These are phyloP conservation scores for Apiospora kogelbergensis DNA, from an alignment of 2,329 filamentous ascomycete species.

Conservation along the genomic window DNA sequence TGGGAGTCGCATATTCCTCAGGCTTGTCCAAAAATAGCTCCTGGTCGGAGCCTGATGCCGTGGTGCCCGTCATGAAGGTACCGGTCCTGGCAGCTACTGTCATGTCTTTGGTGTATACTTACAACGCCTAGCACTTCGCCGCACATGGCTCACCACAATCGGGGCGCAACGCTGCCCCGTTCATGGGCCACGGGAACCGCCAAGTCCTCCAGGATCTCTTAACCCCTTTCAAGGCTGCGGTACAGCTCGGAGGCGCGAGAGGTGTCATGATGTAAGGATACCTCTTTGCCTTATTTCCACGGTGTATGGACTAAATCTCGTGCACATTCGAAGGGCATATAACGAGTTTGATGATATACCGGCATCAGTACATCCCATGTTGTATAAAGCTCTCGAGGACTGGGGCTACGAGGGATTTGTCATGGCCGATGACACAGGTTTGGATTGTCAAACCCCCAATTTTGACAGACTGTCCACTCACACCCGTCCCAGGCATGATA, in stretches of 20 bases:
- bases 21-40: slow-evolving; percentile 44
- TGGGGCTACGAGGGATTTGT: slow-evolving; percentile 43
- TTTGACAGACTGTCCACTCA: too few relatives aligned
- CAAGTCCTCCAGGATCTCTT: slow-evolving; percentile 43
- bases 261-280: slow-evolving; percentile 43
- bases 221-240: slow-evolving; percentile 41
- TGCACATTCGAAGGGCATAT: slow-evolving; percentile 31
- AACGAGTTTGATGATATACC: slow-evolving; percentile 42
- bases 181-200: slow-evolving; percentile 42
- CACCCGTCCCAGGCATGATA: slow-evolving; percentile 25
- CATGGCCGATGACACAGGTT: slow-evolving; percentile 42
- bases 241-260: slow-evolving; percentile 40
- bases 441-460: background rate
- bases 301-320: too few relatives aligned
- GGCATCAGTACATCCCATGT: slow-evolving; percentile 37
- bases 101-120: background rate
- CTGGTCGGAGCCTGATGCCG: slow-evolving; percentile 41
- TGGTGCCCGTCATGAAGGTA: slow-evolving; percentile 43
- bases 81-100: background rate
- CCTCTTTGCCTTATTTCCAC: background rate
- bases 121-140: slow-evolving; percentile 37
- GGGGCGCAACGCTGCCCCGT: slow-evolving; percentile 43
- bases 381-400: slow-evolving; percentile 37
- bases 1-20: slow-evolving; percentile 44
- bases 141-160: slow-evolving; percentile 42